phyloP scores from a whole-genome alignment of 495 filamentous ascomycete genomes.

The Parmelia sp. region DNA sequence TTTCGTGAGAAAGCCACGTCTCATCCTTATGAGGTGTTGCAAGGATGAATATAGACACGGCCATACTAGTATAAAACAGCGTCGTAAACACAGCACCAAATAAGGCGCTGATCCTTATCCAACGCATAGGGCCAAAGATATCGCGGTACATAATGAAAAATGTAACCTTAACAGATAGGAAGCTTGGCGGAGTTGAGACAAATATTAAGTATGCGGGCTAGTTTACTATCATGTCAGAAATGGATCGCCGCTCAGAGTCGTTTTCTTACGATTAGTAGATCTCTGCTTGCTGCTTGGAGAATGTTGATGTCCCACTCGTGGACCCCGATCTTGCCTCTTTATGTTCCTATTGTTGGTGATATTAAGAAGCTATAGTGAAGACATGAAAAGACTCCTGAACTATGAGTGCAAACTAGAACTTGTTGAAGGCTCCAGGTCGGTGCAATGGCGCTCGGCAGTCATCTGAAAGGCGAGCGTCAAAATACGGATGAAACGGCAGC shows the following conservation, averaged over 20 bases:
- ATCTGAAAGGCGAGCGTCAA: too few species aligned
- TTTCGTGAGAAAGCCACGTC: not conserved
- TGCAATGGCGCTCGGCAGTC: too few species aligned
- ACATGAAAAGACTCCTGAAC: too few species aligned
- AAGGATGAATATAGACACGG: not conserved
- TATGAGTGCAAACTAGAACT: too few species aligned
- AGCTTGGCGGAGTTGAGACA: not conserved
- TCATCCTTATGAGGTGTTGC: constrained; percentile 4
- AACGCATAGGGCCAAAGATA: constrained; percentile 19
- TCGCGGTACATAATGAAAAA: constrained; percentile 24
- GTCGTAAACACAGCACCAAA: constrained; percentile 9
- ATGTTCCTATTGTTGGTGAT: not conserved
- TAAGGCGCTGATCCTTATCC: constrained; percentile 18
- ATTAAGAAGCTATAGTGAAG: too few species aligned
- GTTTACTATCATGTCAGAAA: not conserved
- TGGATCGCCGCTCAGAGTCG: not conserved
- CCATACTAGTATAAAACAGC: constrained; percentile 6
- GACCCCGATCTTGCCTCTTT: not conserved
- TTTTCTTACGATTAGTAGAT: not conserved
- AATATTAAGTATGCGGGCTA: constrained; percentile 5
- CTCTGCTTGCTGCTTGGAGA: not conserved
- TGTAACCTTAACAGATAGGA: constrained; percentile 17
- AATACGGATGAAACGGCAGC: too few species aligned
- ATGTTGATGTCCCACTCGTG: constrained; percentile 11
- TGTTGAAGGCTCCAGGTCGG: too few species aligned